These are phyloP conservation scores for Warburgia ugandensis DNA, from an alignment of 164 flowering plant species.

Conservation along the genomic window DNA sequence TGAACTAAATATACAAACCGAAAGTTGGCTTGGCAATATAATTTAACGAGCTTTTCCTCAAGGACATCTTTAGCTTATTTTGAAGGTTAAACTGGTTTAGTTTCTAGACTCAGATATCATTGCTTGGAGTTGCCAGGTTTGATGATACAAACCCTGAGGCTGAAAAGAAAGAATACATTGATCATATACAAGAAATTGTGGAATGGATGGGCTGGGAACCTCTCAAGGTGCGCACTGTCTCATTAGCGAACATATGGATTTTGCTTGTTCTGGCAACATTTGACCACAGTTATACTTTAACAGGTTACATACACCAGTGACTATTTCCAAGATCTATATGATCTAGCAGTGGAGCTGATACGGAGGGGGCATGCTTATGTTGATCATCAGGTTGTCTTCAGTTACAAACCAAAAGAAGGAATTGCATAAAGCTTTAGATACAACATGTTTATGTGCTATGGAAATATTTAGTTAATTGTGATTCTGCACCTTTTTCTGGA, in stretches of 20 bases:
- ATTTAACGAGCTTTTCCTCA: too few species aligned
- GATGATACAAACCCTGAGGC: constrained; percentile 99
- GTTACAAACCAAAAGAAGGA: background rate
- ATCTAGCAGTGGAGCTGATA: constrained; percentile 88
- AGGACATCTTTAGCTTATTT: too few species aligned
- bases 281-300: constrained; percentile 12
- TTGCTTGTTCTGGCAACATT: background rate
- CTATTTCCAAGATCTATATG: constrained; percentile 85
- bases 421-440: background rate
- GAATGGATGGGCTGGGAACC: constrained; percentile 99
- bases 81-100: too few species aligned
- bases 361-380: constrained; percentile 89
- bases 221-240: constrained; percentile 50
- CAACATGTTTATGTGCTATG: too few species aligned
- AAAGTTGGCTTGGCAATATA: too few species aligned
- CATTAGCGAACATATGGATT: background rate
- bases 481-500: too few species aligned
- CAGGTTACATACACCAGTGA: constrained; percentile 96
- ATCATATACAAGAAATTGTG: constrained; percentile 91
- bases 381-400: constrained; percentile 81
- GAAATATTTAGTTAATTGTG: too few species aligned
- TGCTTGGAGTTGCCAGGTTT: constrained; percentile 36
- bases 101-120: background rate
- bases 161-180: constrained; percentile 93
- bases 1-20: too few species aligned